Conservation (phyloP, 768 basidiomycete species). For the Clathrus columnatus region DNA sequence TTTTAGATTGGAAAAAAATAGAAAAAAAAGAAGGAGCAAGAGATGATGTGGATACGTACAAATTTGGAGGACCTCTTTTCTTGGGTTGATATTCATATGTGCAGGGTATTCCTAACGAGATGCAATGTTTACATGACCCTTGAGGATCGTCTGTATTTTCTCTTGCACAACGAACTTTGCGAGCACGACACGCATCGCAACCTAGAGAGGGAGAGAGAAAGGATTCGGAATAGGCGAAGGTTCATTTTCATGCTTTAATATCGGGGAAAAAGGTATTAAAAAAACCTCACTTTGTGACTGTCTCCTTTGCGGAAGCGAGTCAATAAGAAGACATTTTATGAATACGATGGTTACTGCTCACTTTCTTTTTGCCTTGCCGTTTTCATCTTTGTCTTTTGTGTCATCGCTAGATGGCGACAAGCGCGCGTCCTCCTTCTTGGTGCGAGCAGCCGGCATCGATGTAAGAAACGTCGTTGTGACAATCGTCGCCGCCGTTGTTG, state of each 20-base stretch:
- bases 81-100: constrained; percentile 92
- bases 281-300: constrained; percentile 72
- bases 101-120: constrained; percentile 72
- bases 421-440: constrained; percentile 55
- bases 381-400: constrained; percentile 47
- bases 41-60: constrained; percentile 41
- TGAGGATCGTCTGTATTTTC: constrained; percentile 72
- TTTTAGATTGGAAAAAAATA: background rate
- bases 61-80: constrained; percentile 87
- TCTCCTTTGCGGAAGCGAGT: constrained; percentile 42
- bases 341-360: constrained; percentile 37
- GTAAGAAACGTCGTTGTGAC: background rate
- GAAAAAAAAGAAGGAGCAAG: constrained; percentile 8
- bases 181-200: constrained; percentile 79
- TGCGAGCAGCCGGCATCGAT: constrained; percentile 56
- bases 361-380: constrained; percentile 74
- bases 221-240: constrained; percentile 15
- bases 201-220: constrained; percentile 33
- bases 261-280: constrained; percentile 13
- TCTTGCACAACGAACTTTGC: constrained; percentile 78
- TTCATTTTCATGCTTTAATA: background rate
- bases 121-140: constrained; percentile 81
- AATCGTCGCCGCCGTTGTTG: background rate
- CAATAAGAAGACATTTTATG: constrained; percentile 50
- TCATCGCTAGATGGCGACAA: constrained; percentile 57